These are phyloP conservation scores for Phytophthora tubulina DNA, from an alignment of 352 stramenopile species.

Conservation along the genomic window DNA sequence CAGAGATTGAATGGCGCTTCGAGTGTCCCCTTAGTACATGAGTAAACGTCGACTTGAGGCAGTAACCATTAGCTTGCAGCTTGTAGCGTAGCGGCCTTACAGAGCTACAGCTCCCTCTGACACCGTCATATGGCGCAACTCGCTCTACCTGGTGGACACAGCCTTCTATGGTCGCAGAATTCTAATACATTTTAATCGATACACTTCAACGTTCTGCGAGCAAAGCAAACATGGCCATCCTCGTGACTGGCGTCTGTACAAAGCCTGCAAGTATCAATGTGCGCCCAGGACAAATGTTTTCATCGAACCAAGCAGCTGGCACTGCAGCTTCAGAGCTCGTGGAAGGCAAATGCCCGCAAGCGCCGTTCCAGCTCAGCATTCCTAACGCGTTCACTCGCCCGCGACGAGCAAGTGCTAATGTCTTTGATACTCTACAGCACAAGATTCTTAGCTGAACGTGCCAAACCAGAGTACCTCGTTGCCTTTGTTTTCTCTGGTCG, in stretches of 20 bases:
- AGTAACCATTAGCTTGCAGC: not conserved
- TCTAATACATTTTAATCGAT: constrained; percentile 15
- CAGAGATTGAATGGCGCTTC: not conserved
- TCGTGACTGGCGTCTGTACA: not conserved
- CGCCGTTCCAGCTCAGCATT: not conserved
- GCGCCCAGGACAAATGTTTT: not conserved
- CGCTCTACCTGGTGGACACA: not conserved
- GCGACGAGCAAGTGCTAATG: no score
- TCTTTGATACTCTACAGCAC: no score
- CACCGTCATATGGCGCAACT: not conserved
- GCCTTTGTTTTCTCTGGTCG: no score
- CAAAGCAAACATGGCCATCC: no score
- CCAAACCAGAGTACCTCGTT: no score
- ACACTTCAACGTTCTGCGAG: not conserved
- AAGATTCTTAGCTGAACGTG: no score
- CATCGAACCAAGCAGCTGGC: not conserved
- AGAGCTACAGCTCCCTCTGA: no score
- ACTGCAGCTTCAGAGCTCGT: not conserved
- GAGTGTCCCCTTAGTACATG: not conserved
- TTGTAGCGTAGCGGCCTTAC: no score
- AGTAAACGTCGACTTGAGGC: not conserved
- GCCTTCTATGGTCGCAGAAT: not conserved
- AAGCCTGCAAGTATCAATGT: not conserved
- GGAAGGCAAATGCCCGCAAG: not conserved
- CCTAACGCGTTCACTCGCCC: not conserved